Evolutionary conservation across 2,329 filamentous ascomycete species (phyloP), one percentile per base, ranked within the genome.

Genomic region (Diplocarpon rosae): DNA sequence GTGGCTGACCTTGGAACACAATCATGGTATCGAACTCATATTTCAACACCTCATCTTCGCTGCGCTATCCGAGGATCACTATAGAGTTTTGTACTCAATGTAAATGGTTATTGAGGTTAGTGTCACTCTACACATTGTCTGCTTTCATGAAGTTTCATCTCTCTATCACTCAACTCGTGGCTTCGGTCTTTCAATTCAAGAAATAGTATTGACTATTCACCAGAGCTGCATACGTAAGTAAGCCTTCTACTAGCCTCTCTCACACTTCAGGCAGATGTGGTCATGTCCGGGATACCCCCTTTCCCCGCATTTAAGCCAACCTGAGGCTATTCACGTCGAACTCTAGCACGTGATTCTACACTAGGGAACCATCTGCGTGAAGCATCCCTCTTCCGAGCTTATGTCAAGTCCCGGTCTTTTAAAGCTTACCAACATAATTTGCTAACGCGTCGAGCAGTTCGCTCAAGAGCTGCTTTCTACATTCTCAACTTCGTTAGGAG

Each of bases 401-500:
- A n/a, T n/a, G n/a, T n/a, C n/a, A n/a, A n/a, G n/a, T n/a, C n/a
- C n/a, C n/a, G n/a, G n/a, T n/a, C n/a, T n/a, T n/a, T n/a, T n/a
- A n/a, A n/a, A n/a, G n/a, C n/a, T n/a, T n/a, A 24, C 35, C 20
- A 29, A 15, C 12, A 32, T 5, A 32, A 12, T 12, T 10, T 40
- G 38, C 31, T 42, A 30, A 31, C 33, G 9, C 17, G 12, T 24
- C 11, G 29, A 8, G 13, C 20, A 95, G 85, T 95, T 84, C 63
- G 90, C 83, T 39, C 92, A 96, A 71, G 92, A 96, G 65, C 79
- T 98, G 36, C 78, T 98, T 31, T 94, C 87, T 1, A 98, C 90
- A 0, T 98, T 98, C 67, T 77, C 78, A 43, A 85, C 80, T 1
- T 72, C 78, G 36, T 75, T 96, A 1, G 89, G 88, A 49, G 90